Base-by-base conservation (phyloP, 78 protist genomes). In the Abeoforma whisleri region DNA sequence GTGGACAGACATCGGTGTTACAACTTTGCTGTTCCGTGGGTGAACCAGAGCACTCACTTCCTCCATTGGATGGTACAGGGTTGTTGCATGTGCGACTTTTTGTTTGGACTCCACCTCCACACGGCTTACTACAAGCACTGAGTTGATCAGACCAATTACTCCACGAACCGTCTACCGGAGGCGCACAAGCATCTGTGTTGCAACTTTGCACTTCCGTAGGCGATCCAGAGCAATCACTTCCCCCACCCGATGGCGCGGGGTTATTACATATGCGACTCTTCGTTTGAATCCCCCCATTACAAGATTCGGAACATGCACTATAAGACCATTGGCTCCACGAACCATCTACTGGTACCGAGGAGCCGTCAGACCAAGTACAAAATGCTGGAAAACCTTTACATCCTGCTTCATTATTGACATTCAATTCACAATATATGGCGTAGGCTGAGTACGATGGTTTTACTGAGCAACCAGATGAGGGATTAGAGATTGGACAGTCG, bases 151-250 rank as follows among this genome's bases (percentile, higher is more conserved):
- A n/a, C 70, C 70, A 62, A 25, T 62, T 25, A 25, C 70, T 25
- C 70, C 70, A 62, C 35, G 25, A n/a, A 25, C 70, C 70, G 70
- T 62, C 70, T 25, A 62, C 70, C n/a, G n/a, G n/a, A n/a, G n/a
- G n/a, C n/a, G n/a, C n/a, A n/a, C n/a, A n/a, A n/a, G n/a, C n/a
- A n/a, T n/a, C n/a, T n/a, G n/a, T n/a, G n/a, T n/a, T n/a, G n/a
- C n/a, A n/a, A n/a, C n/a, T n/a, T n/a, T n/a, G n/a, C n/a, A n/a
- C n/a, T n/a, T n/a, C n/a, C n/a, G n/a, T n/a, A n/a, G n/a, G n/a
- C n/a, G n/a, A n/a, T n/a, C 70, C 70, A 62, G 35, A n/a, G 70
- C 70, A 62, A 25, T 25, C 70, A n/a, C 35, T 25, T n/a, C 70
- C 70, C 25, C 70, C 70, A 25, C 25, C 25, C 35, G 25, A 25